Evolutionary conservation across 768 basidiomycete species (phyloP).

Genomic region (Lactifluus volemus): DNA sequence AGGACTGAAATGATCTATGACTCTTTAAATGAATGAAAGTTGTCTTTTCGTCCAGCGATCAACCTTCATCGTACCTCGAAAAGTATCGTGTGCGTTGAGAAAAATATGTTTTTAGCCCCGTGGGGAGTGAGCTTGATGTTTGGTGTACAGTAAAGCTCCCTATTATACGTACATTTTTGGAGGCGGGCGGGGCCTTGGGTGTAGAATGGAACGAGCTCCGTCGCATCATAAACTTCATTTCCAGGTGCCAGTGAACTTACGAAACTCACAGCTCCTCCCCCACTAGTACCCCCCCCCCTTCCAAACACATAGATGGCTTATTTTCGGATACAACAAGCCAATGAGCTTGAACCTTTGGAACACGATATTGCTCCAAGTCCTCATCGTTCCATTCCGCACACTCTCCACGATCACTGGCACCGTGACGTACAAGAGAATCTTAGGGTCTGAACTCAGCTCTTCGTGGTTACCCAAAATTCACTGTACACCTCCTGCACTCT

Average conservation of each 20-base stretch:
- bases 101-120: slow-evolving; percentile 49
- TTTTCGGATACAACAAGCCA: no score
- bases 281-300: no score
- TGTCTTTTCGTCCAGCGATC: slow-evolving; percentile 77
- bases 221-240: slow-evolving; percentile 40
- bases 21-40: not conserved
- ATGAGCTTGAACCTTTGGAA: no score
- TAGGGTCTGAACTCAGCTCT: no score
- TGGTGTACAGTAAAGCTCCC: not conserved
- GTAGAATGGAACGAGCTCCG: slow-evolving; percentile 67
- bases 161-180: slow-evolving; percentile 69
- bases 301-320: no score
- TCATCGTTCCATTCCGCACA: no score
- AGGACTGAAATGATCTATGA: not conserved
- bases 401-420: no score
- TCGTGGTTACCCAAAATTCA: no score
- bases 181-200: slow-evolving; percentile 68
- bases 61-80: slow-evolving; percentile 69
- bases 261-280: no score
- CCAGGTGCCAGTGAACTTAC: not conserved
- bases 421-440: no score
- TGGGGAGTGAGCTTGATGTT: not conserved
- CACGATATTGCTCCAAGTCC: no score
- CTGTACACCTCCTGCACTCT: no score
- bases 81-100: slow-evolving; percentile 77